Percentiles rank a stretch among this genome's conserved stretches.
Evolutionary conservation across 331 rosid genomes (phyloP).

Genomic region (Quercus phellos): DNA sequence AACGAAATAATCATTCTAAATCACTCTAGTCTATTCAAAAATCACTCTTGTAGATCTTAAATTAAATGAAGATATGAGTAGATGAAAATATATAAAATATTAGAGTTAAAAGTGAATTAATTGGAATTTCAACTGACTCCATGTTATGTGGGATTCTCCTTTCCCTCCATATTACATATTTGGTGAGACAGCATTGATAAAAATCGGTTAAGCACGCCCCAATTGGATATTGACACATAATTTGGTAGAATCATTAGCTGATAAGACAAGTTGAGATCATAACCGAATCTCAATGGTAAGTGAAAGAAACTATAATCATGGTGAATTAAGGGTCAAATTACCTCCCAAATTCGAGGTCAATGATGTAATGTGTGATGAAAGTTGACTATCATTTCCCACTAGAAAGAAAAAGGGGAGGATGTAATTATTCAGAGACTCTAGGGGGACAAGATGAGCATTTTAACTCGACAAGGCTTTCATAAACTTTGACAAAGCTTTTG

Average conservation of each 20-base stretch:
- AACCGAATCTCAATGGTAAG: background rate
- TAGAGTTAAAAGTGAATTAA: too few relatives aligned
- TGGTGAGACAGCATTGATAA: background rate
- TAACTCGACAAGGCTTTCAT: background rate
- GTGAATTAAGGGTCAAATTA: background rate
- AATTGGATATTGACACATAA: background rate
- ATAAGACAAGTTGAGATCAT: conserved; percentile 11
- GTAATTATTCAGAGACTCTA: conserved; percentile 7
- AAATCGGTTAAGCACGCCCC: background rate
- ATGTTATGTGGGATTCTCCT: too few relatives aligned
- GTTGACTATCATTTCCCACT: conserved; percentile 20
- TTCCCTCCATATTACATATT: too few relatives aligned
- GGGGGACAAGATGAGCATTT: conserved; percentile 9
- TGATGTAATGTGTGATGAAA: conserved; percentile 31
- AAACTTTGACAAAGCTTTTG: background rate
- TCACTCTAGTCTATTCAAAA: too few relatives aligned
- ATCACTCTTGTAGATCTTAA: too few relatives aligned
- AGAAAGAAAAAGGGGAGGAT: background rate
- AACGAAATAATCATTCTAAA: too few relatives aligned
- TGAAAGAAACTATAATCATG: background rate
- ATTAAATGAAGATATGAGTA: too few relatives aligned
- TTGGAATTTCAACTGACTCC: too few relatives aligned
- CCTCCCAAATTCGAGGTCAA: background rate
- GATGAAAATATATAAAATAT: too few relatives aligned
- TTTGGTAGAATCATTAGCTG: conserved; percentile 6